Conservation (phyloP, 306 rosid species). For the Rubus idaeus region DNA sequence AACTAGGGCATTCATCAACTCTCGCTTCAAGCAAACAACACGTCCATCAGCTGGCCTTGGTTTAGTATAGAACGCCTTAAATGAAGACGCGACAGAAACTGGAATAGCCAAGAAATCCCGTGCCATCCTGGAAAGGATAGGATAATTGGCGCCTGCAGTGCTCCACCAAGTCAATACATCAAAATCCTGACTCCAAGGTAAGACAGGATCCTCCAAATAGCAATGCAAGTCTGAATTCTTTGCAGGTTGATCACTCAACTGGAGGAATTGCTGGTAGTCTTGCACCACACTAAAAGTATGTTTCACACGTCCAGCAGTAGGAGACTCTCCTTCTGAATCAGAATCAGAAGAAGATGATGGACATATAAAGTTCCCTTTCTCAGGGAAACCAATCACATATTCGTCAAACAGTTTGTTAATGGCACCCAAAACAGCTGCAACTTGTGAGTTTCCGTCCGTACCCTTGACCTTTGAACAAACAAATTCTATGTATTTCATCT, state of each 20-base stretch:
- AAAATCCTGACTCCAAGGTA: conserved; percentile 13
- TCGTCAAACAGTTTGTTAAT: conserved; percentile 8
- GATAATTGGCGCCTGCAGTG: conserved; percentile 4
- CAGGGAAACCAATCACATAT: neutral
- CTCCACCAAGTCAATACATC: conserved; percentile 14
- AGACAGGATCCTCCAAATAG: conserved; percentile 16
- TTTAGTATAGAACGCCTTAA: conserved; percentile 10
- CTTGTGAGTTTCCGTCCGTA: neutral
- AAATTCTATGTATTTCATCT: conserved; percentile 17
- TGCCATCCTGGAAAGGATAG: conserved; percentile 12
- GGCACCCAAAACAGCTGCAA: neutral
- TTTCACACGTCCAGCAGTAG: neutral
- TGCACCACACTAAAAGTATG: neutral
- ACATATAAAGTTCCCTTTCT: neutral
- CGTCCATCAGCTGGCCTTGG: neutral
- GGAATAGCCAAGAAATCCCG: conserved; percentile 16
- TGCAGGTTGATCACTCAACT: neutral
- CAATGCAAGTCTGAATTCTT: conserved; percentile 6
- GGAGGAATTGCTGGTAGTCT: neutral
- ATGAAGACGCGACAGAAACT: conserved; percentile 3
- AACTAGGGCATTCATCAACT: neutral
- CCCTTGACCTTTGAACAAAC: neutral
- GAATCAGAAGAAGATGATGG: neutral
- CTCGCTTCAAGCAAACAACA: neutral
- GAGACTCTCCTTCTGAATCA: neutral